phyloP scores from a whole-genome alignment of 352 stramenopile genomes.

The Blastocystis sp. region DNA sequence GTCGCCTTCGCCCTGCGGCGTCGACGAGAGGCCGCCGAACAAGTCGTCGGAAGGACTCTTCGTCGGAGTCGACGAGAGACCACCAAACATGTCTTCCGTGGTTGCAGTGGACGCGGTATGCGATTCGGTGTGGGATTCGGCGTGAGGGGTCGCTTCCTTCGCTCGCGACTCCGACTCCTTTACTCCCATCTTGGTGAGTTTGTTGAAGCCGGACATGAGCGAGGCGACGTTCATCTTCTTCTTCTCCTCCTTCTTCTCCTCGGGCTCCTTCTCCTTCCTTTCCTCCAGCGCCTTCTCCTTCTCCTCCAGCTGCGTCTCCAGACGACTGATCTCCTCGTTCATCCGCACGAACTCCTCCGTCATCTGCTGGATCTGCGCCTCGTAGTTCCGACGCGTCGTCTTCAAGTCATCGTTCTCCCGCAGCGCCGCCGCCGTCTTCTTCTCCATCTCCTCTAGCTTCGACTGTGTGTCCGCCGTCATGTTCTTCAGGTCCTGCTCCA shows the following conservation, averaged over 20 bases:
- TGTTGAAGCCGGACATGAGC: conserved; percentile 43
- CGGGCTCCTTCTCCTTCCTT: background rate
- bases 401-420: conserved; percentile 41
- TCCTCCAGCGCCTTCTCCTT: background rate
- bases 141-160: background rate
- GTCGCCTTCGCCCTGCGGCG: background rate
- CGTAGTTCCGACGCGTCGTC: conserved; percentile 16
- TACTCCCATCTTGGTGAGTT: conserved; percentile 17
- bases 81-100: background rate
- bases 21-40: background rate
- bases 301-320: background rate
- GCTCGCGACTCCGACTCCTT: conserved; percentile 17
- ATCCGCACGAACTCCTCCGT: conserved; percentile 42
- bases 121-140: background rate
- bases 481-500: conserved; percentile 47
- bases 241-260: background rate
- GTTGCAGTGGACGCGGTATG: too few relatives aligned
- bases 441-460: background rate
- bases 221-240: conserved; percentile 34
- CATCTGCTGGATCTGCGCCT: conserved; percentile 38
- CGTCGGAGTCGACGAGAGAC: background rate
- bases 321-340: conserved; percentile 14
- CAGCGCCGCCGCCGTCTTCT: background rate
- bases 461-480: background rate
- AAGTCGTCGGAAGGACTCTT: background rate